phyloP scores from a whole-genome alignment of 2,329 filamentous ascomycete genomes.

The Beauveria sp. region DNA sequence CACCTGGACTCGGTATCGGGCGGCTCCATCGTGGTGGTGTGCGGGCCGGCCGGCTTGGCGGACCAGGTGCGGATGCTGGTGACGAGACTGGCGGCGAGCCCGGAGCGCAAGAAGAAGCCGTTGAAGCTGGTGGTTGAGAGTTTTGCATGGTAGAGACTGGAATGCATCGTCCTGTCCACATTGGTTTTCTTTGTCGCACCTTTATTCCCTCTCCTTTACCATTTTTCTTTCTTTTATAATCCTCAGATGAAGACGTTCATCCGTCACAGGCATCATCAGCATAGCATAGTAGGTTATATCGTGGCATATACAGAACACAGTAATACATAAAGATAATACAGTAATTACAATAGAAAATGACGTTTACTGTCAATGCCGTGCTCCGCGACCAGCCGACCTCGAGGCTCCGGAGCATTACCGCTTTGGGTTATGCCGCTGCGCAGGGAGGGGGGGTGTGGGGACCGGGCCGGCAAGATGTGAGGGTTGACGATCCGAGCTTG shows the following conservation, averaged over 20 bases:
- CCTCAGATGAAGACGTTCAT: neutral
- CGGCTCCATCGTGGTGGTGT: slow-evolving; percentile 18
- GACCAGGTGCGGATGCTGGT: slow-evolving; percentile 17
- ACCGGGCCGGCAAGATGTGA: neutral
- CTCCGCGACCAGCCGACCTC: neutral
- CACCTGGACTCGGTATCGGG: slow-evolving; percentile 12
- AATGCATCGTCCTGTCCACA: neutral
- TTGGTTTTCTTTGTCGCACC: neutral
- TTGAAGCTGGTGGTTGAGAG: slow-evolving; percentile 14
- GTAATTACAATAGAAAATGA: neutral
- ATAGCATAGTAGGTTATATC: neutral
- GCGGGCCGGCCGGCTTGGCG: slow-evolving; percentile 17
- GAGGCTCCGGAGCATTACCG: neutral
- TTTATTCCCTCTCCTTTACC: neutral
- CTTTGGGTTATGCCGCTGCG: neutral
- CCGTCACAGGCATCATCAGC: neutral
- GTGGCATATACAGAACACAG: neutral
- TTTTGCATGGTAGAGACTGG: slow-evolving; percentile 11
- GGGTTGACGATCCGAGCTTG: neutral
- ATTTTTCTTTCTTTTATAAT: neutral
- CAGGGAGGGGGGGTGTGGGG: neutral
- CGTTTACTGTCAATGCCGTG: neutral
- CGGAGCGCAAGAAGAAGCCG: slow-evolving; percentile 8
- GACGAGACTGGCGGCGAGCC: slow-evolving; percentile 10
- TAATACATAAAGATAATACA: neutral